Percentiles rank a stretch among this genome's conserved stretches.
Evolutionary conservation across 2,329 filamentous ascomycete genomes (phyloP).

Genomic region (Phaeosphaeria sp.): DNA sequence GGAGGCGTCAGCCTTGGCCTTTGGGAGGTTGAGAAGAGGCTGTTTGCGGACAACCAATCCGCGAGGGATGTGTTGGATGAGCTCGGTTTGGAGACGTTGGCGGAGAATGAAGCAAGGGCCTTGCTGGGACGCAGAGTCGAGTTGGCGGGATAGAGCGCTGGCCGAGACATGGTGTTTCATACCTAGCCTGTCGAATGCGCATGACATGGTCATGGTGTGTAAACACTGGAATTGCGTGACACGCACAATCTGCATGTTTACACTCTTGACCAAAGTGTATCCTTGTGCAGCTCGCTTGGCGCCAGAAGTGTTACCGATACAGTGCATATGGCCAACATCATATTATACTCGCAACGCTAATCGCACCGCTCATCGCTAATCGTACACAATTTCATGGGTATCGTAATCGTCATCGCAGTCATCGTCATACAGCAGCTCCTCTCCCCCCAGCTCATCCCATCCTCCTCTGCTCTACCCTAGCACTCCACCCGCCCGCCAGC

Average conservation of each 20-base stretch:
- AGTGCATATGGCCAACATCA: not conserved
- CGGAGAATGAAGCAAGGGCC: constrained; percentile 68
- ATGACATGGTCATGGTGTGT: not conserved
- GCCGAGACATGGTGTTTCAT: constrained; percentile 2
- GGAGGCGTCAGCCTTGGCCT: constrained; percentile 33
- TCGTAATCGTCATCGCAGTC: not conserved
- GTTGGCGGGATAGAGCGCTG: constrained; percentile 42
- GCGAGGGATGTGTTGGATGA: constrained; percentile 64
- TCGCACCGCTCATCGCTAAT: not conserved
- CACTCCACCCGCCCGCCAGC: not conserved
- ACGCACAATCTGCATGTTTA: not conserved
- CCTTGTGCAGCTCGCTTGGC: not conserved
- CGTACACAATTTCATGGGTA: not conserved
- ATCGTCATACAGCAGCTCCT: not conserved
- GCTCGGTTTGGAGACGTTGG: constrained; percentile 66
- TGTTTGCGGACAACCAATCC: constrained; percentile 56
- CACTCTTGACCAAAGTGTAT: not conserved
- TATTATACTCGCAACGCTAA: not conserved
- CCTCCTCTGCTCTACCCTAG: not conserved
- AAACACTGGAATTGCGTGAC: not conserved
- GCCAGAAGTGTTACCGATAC: not conserved
- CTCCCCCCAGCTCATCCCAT: not conserved
- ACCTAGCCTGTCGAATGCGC: not conserved
- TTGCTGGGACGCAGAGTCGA: constrained; percentile 73
- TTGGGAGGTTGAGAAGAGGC: constrained; percentile 55